phyloP scores from a whole-genome alignment of 441 rosid species.

The Pelargonium australe region DNA sequence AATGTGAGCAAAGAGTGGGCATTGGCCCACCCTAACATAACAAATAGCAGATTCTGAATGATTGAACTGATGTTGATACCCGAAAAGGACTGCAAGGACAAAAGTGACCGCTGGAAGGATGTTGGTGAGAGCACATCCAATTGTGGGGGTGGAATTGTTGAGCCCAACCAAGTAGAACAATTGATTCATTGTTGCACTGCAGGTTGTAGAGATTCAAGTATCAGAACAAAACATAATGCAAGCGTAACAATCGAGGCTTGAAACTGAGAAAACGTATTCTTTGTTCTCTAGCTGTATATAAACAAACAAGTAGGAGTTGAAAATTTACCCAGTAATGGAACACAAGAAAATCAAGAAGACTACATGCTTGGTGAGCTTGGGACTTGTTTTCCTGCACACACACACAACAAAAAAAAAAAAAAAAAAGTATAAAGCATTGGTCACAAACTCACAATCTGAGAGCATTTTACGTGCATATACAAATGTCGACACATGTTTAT shows the following conservation, averaged over 20 bases:
- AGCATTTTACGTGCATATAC: too few relatives aligned
- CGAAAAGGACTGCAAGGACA: slow-evolving; percentile 66
- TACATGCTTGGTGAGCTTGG: slow-evolving; percentile 48
- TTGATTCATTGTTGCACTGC: slow-evolving; percentile 68
- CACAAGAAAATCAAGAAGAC: slow-evolving; percentile 58
- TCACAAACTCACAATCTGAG: too few relatives aligned
- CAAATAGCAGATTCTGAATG: neutral
- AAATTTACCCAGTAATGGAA: slow-evolving; percentile 66
- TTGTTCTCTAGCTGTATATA: too few relatives aligned
- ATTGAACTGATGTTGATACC: slow-evolving; percentile 27
- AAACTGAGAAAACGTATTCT: neutral
- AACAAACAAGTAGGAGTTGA: neutral
- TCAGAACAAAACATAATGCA: neutral
- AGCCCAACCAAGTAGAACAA: slow-evolving; percentile 80
- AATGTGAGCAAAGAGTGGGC: neutral
- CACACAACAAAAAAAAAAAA: slow-evolving; percentile 2
- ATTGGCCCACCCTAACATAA: neutral
- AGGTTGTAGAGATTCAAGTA: neutral
- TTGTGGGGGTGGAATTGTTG: slow-evolving; percentile 60
- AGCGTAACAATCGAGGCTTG: too few relatives aligned
- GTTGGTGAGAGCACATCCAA: slow-evolving; percentile 70
- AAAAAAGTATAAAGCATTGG: neutral
- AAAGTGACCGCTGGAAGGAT: slow-evolving; percentile 77
- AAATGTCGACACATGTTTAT: too few relatives aligned
- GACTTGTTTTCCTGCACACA: slow-evolving; percentile 60